Conservation (phyloP, 1,284 basidiomycete genomes). For the Leucoagaricus sp. region DNA sequence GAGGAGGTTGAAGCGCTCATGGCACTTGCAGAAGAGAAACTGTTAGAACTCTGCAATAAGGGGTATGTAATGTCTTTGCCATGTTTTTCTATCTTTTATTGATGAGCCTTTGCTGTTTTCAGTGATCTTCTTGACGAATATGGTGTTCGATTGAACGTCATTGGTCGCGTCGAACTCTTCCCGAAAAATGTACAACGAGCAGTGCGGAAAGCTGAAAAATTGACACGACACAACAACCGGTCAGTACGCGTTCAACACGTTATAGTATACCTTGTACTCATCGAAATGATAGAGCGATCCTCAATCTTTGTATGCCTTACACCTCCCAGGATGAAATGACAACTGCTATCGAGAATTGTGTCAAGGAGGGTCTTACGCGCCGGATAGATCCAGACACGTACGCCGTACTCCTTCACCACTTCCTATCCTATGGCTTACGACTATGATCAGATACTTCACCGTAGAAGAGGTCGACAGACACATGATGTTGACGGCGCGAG, state of each 20-base stretch:
- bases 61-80: slow-evolving; percentile 57
- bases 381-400: slow-evolving; percentile 34
- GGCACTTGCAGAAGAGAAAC: slow-evolving; percentile 79
- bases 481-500: slow-evolving; percentile 65
- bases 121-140: slow-evolving; percentile 82
- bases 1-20: slow-evolving; percentile 91
- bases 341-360: slow-evolving; percentile 64
- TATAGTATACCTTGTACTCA: slow-evolving; percentile 2
- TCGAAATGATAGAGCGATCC: slow-evolving; percentile 65
- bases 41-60: slow-evolving; percentile 81
- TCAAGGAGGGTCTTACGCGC: slow-evolving; percentile 48
- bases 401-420: slow-evolving; percentile 10
- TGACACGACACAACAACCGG: slow-evolving; percentile 79
- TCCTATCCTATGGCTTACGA: neutral
- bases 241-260: slow-evolving; percentile 37
- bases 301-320: slow-evolving; percentile 97
- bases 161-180: slow-evolving; percentile 80
- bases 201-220: slow-evolving; percentile 72
- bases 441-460: slow-evolving; percentile 46
- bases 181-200: slow-evolving; percentile 76
- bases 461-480: slow-evolving; percentile 66
- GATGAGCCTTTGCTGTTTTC: neutral
- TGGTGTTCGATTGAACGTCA: slow-evolving; percentile 83
- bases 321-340: slow-evolving; percentile 92
- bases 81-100: neutral